Evolutionary conservation across 306 rosid species (phyloP), one percentile per base, ranked within the genome.

Genomic region (Aeschynomene evenia): DNA sequence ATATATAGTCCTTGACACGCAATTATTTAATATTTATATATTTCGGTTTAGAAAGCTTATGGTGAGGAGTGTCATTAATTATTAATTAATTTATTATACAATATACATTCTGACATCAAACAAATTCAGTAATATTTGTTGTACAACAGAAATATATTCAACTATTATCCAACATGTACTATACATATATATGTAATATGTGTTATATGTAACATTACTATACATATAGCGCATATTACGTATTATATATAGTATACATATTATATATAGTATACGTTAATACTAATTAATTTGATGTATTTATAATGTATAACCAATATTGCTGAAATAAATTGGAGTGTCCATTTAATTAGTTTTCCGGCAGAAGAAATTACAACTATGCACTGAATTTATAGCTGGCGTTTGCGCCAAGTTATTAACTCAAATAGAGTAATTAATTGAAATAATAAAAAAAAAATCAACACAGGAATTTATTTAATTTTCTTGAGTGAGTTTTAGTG

Each of bases 251-350:
- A n/a, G n/a, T n/a, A n/a, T n/a, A n/a, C n/a, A n/a, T n/a, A n/a
- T n/a, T n/a, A n/a, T n/a, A n/a, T n/a, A n/a, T n/a, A n/a, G n/a
- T n/a, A n/a, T n/a, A n/a, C n/a, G n/a, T n/a, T n/a, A n/a, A n/a
- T n/a, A n/a, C n/a, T n/a, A n/a, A n/a, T n/a, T n/a, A n/a, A n/a
- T n/a, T n/a, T n/a, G n/a, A n/a, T n/a, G n/a, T n/a, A n/a, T n/a
- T n/a, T n/a, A n/a, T n/a, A n/a, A n/a, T n/a, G n/a, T n/a, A n/a
- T n/a, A n/a, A n/a, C n/a, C n/a, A n/a, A n/a, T n/a, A n/a, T n/a
- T n/a, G n/a, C n/a, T n/a, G n/a, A n/a, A n/a, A n/a, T n/a, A n/a
- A 28, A 75, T 42, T 71, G 46, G 71, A 10, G 16, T 36, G 80
- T 70, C 65, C 40, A 19, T 71, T n/a, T n/a, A n/a, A n/a, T n/a